These are phyloP conservation scores for Prinsepia uniflora DNA, from an alignment of 306 rosid genomes.

Conservation along the genomic window DNA sequence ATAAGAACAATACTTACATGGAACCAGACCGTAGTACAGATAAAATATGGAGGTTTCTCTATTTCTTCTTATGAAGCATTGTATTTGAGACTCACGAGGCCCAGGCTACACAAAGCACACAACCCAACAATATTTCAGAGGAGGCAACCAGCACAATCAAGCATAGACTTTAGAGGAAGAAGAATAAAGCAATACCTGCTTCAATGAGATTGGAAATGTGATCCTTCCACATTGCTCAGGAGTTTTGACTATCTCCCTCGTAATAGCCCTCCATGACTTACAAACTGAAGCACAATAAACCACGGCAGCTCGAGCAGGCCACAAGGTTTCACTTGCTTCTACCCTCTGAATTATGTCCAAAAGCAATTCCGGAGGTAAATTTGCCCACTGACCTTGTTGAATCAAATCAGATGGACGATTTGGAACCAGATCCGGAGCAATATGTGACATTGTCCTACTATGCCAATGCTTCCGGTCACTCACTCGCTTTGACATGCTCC, in stretches of 20 bases:
- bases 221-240: slow-evolving; percentile 83
- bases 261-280: slow-evolving; percentile 69
- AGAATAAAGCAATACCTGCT: slow-evolving; percentile 54
- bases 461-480: slow-evolving; percentile 53
- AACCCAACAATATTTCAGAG: background rate
- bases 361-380: slow-evolving; percentile 73
- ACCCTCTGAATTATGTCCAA: slow-evolving; percentile 72
- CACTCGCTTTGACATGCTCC: slow-evolving; percentile 58
- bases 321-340: slow-evolving; percentile 68
- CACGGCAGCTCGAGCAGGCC: slow-evolving; percentile 72
- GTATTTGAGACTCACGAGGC: slow-evolving; percentile 69
- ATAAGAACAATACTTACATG: slow-evolving; percentile 52
- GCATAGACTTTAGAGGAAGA: slow-evolving; percentile 5
- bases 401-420: slow-evolving; percentile 26
- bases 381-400: slow-evolving; percentile 63
- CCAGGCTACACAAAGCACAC: slow-evolving; percentile 59
- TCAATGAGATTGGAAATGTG: slow-evolving; percentile 86
- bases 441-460: slow-evolving; percentile 55
- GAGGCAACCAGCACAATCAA: background rate
- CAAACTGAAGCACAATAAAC: slow-evolving; percentile 79
- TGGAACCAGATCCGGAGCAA: slow-evolving; percentile 57
- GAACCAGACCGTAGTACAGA: slow-evolving; percentile 63
- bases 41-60: slow-evolving; percentile 64
- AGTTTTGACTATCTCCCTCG: slow-evolving; percentile 65
- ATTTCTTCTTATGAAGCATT: slow-evolving; percentile 69